Evolutionary conservation across 148 eudicot species (phyloP), one percentile per base, ranked within the genome.

Genomic region (Vaccinium macrocarpon): DNA sequence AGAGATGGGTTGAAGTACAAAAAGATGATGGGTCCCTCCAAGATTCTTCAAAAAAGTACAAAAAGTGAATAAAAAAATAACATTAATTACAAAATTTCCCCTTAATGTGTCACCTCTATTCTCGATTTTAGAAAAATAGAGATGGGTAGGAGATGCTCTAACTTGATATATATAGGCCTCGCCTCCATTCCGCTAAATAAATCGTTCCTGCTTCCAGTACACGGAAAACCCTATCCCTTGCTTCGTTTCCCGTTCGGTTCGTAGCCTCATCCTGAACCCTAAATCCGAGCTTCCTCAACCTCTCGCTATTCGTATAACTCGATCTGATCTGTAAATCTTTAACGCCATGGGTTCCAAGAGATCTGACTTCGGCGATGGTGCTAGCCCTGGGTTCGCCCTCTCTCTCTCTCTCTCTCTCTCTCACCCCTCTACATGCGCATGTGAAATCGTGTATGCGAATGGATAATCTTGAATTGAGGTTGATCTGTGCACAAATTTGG

Each of bases 321-420:
- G 52, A 23, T 81, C 76, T 49, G 42, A 66, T 66, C 42, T 8
- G 23, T 3, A 66, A 35, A 8, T 16, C 61, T 27, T 16, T 52
- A 15, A 9, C 62, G 42, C 82, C 79, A 92, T 92, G 94, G 90
- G 86, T 83, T 86, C 90, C 35, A 92, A 84, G 80, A 86, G 75
- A 62, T 56, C 92, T 32, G 90, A 89, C 76, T 86, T 87, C 77
- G 92, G 92, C 49, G 93, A 92, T 50, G 96, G 94, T 0, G 93
- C 94, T 74, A 93, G 96, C 66, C 96, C 96, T 21, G 96, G 94
- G 96, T 93, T 55, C 76, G 72, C 71, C 77, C 70, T 27, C 85
- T 80, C 82, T 9, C 82, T 61, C 86, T 56, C 85, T 61, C 59
- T 79, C 70, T 57, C 66, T n/a, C 8, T 32, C 12, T 25, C 21